A percentile compares a stretch with the other conserved stretches of the same genome.
Conservation (phyloP, 1,139 yeast species). For the Kodamaea derodonti region DNA sequence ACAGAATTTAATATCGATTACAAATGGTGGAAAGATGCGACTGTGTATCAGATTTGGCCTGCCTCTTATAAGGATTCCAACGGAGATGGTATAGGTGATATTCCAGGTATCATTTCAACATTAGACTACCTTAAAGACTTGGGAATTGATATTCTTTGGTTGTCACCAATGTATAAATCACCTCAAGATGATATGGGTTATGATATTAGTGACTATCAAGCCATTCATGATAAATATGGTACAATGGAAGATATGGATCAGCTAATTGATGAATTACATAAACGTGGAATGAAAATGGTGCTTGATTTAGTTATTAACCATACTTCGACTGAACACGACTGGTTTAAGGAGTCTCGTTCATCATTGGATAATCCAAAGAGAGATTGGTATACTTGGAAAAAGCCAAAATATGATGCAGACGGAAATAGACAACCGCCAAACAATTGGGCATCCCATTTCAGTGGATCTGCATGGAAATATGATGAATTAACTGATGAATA, state of each 20-base stretch:
- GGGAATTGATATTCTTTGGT: slow-evolving; percentile 55
- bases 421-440: slow-evolving; percentile 54
- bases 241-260: slow-evolving; percentile 48
- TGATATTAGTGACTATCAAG: slow-evolving; percentile 53
- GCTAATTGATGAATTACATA: slow-evolving; percentile 45
- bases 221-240: slow-evolving; percentile 50
- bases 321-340: slow-evolving; percentile 51
- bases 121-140: slow-evolving; percentile 50
- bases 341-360: slow-evolving; percentile 56
- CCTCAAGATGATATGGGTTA: slow-evolving; percentile 66
- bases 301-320: slow-evolving; percentile 59
- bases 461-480: slow-evolving; percentile 55
- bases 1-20: too few species aligned
- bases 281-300: slow-evolving; percentile 48
- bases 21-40: slow-evolving; percentile 56
- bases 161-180: slow-evolving; percentile 55
- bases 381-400: slow-evolving; percentile 61
- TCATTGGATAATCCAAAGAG: slow-evolving; percentile 51
- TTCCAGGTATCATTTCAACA: slow-evolving; percentile 49
- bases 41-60: slow-evolving; percentile 57
- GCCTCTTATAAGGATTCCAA: slow-evolving; percentile 56
- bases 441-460: slow-evolving; percentile 52
- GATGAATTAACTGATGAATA: slow-evolving; percentile 52
- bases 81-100: slow-evolving; percentile 56
- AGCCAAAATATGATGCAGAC: slow-evolving; percentile 40